Conservation (phyloP, 2,329 filamentous ascomycete species). For the Tolypocladium inflatum region DNA sequence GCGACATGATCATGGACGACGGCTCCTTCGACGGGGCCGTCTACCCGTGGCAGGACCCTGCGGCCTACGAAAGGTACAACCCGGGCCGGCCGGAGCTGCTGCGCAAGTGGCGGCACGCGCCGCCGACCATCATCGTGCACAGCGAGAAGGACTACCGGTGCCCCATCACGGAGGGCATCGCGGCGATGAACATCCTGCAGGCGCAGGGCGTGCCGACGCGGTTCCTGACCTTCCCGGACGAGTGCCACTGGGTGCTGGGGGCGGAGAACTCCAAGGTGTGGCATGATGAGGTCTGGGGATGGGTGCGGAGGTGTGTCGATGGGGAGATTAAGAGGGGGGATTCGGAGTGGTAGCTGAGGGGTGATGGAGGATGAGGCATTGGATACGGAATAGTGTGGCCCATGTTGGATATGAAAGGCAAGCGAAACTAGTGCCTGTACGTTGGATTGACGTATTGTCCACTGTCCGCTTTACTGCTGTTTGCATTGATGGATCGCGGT, state of each 20-base stretch:
- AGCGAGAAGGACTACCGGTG: slow-evolving; percentile 57
- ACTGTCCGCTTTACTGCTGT: too few species aligned
- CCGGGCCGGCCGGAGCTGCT: slow-evolving; percentile 35
- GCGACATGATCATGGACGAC: slow-evolving; percentile 11
- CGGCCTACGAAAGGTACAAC: slow-evolving; percentile 40
- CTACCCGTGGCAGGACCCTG: slow-evolving; percentile 32
- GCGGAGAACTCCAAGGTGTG: slow-evolving; percentile 60
- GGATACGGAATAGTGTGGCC: too few species aligned
- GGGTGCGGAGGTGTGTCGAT: slow-evolving; percentile 45
- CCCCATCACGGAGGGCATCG: slow-evolving; percentile 43
- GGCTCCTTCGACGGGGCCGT: slow-evolving; percentile 32
- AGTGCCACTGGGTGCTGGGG: slow-evolving; percentile 62
- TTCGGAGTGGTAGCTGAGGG: slow-evolving; percentile 3
- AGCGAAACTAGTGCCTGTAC: too few species aligned
- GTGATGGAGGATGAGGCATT: too few species aligned
- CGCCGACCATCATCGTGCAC: slow-evolving; percentile 66
- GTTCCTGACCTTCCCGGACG: slow-evolving; percentile 64
- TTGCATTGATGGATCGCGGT: too few species aligned
- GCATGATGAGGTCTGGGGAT: slow-evolving; percentile 59
- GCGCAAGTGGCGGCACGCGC: slow-evolving; percentile 47
- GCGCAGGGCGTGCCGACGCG: slow-evolving; percentile 56
- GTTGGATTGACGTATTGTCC: too few species aligned
- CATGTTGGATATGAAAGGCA: too few species aligned
- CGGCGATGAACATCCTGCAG: slow-evolving; percentile 65
- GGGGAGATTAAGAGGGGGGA: slow-evolving; percentile 11